phyloP scores from a whole-genome alignment of 1,139 yeast species.

The Suhomyces choctaworum region DNA sequence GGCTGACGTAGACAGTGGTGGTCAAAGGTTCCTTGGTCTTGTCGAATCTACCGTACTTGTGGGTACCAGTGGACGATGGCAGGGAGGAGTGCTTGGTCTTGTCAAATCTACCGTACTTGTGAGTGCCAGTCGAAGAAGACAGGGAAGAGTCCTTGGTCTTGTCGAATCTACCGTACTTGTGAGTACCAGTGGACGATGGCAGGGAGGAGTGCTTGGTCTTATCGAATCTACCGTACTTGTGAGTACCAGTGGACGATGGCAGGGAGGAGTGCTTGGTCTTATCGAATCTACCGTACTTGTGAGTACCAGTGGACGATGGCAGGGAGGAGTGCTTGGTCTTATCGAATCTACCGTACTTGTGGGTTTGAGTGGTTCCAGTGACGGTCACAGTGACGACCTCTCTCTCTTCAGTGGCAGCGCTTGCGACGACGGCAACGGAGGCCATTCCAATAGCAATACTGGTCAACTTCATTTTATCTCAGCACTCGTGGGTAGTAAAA shows the following conservation, averaged over 20 bases:
- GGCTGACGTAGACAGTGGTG: conserved; percentile 23
- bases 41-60: conserved; percentile 45
- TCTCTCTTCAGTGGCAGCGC: conserved; percentile 28
- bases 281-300: conserved; percentile 42
- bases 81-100: conserved; percentile 32
- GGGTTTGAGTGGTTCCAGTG: conserved; percentile 34
- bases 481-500: conserved; percentile 1
- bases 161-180: conserved; percentile 45
- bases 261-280: conserved; percentile 33
- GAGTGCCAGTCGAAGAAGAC: conserved; percentile 38
- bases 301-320: conserved; percentile 37
- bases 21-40: conserved; percentile 30
- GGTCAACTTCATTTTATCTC: conserved; percentile 23
- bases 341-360: conserved; percentile 52
- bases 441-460: conserved; percentile 23
- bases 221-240: conserved; percentile 50
- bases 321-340: conserved; percentile 42
- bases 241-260: conserved; percentile 39
- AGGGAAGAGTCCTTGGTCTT: conserved; percentile 27
- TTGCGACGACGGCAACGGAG: conserved; percentile 22
- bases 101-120: conserved; percentile 50
- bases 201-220: conserved; percentile 38
- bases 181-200: conserved; percentile 40
- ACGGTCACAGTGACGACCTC: conserved; percentile 29
- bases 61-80: conserved; percentile 41